phyloP scores from a whole-genome alignment of 345 rosid genomes.

The Citrus glauca region DNA sequence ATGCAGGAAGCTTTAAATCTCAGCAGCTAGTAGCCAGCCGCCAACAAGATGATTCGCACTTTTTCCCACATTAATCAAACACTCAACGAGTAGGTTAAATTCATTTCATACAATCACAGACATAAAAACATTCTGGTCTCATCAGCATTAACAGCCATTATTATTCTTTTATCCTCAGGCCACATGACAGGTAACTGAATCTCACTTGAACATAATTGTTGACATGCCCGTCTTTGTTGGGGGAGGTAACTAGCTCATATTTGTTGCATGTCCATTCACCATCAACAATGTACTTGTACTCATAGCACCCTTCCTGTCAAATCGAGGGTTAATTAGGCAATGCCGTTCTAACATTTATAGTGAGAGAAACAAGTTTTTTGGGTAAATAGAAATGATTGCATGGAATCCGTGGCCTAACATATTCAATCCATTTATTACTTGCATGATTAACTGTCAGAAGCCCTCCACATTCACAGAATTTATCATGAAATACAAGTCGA shows the following conservation, averaged over 20 bases:
- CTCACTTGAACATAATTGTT: conserved; percentile 74
- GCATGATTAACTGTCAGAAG: background rate
- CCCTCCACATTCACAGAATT: background rate
- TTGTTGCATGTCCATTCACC: conserved; percentile 74
- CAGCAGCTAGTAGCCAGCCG: background rate
- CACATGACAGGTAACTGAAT: background rate
- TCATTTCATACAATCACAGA: background rate
- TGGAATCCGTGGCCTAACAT: background rate
- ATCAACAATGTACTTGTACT: conserved; percentile 85
- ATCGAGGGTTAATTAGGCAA: background rate
- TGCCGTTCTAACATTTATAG: background rate
- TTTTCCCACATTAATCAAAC: background rate
- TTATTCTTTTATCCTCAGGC: background rate
- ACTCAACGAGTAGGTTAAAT: background rate
- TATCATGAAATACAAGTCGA: background rate
- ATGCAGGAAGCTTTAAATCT: background rate
- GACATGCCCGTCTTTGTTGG: conserved; percentile 77
- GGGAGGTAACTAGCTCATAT: conserved; percentile 49
- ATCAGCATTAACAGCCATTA: background rate
- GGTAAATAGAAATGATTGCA: background rate
- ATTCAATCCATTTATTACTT: background rate
- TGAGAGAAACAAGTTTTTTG: background rate
- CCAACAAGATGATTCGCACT: background rate
- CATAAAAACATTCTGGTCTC: background rate
- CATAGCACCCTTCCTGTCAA: conserved; percentile 86